These are phyloP conservation scores for Sporothrix protearum DNA, from an alignment of 2,329 filamentous ascomycete genomes.

Conservation along the genomic window DNA sequence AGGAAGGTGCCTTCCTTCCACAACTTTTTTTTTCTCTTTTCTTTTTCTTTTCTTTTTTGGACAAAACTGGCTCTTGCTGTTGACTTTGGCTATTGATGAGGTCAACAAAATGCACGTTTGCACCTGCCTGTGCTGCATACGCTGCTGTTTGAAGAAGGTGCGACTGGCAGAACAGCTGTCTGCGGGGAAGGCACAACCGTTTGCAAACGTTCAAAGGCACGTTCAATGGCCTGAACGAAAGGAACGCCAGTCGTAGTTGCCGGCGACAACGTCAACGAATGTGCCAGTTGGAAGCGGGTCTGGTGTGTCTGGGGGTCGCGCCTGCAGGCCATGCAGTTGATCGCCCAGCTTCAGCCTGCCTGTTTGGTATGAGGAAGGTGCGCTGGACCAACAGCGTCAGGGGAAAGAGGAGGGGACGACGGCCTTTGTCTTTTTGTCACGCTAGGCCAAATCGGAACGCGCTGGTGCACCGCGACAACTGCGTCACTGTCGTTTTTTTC, in stretches of 20 bases:
- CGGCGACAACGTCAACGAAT: neutral
- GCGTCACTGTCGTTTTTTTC: neutral
- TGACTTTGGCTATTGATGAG: too few relatives aligned
- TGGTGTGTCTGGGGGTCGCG: neutral
- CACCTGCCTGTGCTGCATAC: neutral
- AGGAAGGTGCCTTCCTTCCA: neutral
- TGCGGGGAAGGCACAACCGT: neutral
- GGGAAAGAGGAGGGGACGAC: neutral
- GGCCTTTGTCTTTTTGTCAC: too few relatives aligned
- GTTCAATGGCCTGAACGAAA: neutral
- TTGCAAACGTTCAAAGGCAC: neutral
- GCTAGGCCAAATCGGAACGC: neutral
- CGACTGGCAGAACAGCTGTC: neutral
- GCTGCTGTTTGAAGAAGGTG: neutral
- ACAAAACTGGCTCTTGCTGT: neutral
- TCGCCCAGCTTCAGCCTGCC: neutral
- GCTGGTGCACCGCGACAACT: neutral
- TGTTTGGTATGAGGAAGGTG: neutral
- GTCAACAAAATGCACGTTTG: neutral
- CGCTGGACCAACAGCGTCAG: neutral
- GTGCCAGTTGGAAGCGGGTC: neutral
- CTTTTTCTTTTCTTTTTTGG: neutral
- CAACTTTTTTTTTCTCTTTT: neutral
- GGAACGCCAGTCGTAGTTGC: slow-evolving; percentile 2
- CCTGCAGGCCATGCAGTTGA: slow-evolving; percentile 3